Base-by-base conservation (phyloP, 495 filamentous ascomycete species). In the Penicillium fimorum region DNA sequence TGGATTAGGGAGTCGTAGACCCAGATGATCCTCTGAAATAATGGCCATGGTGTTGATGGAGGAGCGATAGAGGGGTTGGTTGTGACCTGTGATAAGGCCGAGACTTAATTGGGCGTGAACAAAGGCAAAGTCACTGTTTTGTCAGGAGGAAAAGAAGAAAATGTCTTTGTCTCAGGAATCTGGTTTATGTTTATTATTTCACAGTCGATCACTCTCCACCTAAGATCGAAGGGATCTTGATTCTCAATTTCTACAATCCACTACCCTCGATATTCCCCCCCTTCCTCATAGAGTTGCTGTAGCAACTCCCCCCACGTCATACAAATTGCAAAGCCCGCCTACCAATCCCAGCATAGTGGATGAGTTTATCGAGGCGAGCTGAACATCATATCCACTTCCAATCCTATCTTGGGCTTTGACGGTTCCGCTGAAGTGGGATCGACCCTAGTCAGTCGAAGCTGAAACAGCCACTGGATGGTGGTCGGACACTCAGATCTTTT, bases 1-100 rank as follows among this genome's bases (percentile, higher is more conserved):
- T 27, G 86, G 84, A 40, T 84, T 82, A 12, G 87, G 86, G 33
- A 90, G 78, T 18, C 73, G 73, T 3, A 78, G 62, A 44, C 66
- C 65, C 20, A 61, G 59, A 42, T 64, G 70, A 56, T 74, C 67
- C 41, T 70, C 66, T 29, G 58, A 41, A 6, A 60, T 51, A 51
- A 76, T 50, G 46, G 74, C 63, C 62, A 75, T 44, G 41, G 48
- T 55, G 53, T 47, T 48, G 50, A 30, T 46, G 43, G 27, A 17
- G 50, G 37, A 48, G 46, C 45, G 58, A 56, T 53, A 56, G 60
- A 63, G 57, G 53, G 60, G 60, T 57, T 58, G 24, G 29, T 29
- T 30, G 25, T 13, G 55, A 25, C 32, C 56, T 53, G 60, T 53
- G 60, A 59, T 62, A 59, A 58, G 50, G 52, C 24, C 32, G 38